Evolutionary conservation across 2,329 filamentous ascomycete species (phyloP).

Genomic region (Calonectria honghensis): DNA sequence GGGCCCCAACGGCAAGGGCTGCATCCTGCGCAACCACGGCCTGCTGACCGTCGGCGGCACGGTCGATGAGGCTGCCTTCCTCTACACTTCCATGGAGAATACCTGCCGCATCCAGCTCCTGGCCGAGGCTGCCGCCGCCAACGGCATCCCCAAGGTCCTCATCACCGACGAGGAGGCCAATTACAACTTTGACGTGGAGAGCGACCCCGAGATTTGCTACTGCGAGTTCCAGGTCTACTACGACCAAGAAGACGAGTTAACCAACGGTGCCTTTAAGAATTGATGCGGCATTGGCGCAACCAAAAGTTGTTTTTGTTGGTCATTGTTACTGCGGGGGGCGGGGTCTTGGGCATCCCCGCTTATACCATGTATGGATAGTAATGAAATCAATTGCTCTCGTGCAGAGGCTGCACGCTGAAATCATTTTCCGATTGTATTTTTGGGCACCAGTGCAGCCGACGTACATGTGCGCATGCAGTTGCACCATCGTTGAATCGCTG

Average conservation of each 20-base stretch:
- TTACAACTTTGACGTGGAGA: constrained; percentile 58
- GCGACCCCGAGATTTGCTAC: constrained; percentile 53
- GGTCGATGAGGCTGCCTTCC: constrained; percentile 83
- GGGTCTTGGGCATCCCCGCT: not conserved
- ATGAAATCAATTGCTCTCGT: not conserved
- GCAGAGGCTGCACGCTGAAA: not conserved
- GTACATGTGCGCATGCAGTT: not conserved
- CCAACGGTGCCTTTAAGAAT: constrained; percentile 51
- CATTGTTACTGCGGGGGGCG: not conserved
- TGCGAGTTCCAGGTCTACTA: constrained; percentile 55
- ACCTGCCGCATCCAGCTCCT: constrained; percentile 70
- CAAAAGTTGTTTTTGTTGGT: not conserved
- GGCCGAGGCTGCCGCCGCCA: constrained; percentile 55
- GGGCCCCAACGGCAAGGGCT: constrained; percentile 73
- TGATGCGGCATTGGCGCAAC: not conserved
- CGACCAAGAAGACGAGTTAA: constrained; percentile 52
- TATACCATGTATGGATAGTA: not conserved
- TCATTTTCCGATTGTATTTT: not conserved
- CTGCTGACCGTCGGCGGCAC: constrained; percentile 81
- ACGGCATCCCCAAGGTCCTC: constrained; percentile 59
- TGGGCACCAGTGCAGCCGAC: not conserved
- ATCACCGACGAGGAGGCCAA: constrained; percentile 65
- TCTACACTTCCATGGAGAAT: constrained; percentile 80
- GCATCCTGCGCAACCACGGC: constrained; percentile 82
- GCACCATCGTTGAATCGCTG: not conserved